Base-by-base conservation (phyloP, 1,284 basidiomycete species). In the Malassezia equina region DNA sequence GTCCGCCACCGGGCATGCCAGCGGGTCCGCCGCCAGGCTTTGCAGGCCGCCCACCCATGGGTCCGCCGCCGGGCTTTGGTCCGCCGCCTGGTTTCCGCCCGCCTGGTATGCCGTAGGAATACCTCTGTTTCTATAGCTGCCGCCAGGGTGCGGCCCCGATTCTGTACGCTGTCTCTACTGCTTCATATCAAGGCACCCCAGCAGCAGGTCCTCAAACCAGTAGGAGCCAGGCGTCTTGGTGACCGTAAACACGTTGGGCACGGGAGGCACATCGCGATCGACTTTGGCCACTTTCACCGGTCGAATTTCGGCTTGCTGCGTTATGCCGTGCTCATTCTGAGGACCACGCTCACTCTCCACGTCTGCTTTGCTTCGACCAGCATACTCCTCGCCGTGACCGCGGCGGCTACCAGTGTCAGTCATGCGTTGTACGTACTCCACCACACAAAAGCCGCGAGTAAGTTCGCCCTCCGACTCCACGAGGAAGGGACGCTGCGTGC, bases 1-100 rank as follows among this genome's bases (percentile, higher is more conserved):
- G 89, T 17, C 77, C 77, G 23, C 77, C 67, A 25, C 64, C 63
- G 7, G 66, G 66, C n/a, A 68, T 70, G 64, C 61, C 59, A 2
- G 29, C 31, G 8, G 61, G 61, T 4, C 61, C 60, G 12, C 59
- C 62, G 9, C 60, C 60, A 2, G 63, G 61, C 17, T 65, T 63
- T 51, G 51, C 55, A 2, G 51, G 53, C 1, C 53, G 45, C 21
- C 44, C 47, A 13, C 46, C 46, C 12, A 48, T 29, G n/a, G 53
- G 47, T 1, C 64, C 65, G 11, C 67, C 67, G 33, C 67, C 67
- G 24, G 67, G 67, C n/a, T 70, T 70, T 58, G 51, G 52, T 7
- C 65, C 65, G 49, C 65, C 65, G 24, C 65, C 65, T 13, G 66
- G 66, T 4, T 66, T 66, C 50, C 51, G 52, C 4, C 52, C 52